Conservation (phyloP, 768 basidiomycete genomes). For the Lactarius sanguifluus region DNA sequence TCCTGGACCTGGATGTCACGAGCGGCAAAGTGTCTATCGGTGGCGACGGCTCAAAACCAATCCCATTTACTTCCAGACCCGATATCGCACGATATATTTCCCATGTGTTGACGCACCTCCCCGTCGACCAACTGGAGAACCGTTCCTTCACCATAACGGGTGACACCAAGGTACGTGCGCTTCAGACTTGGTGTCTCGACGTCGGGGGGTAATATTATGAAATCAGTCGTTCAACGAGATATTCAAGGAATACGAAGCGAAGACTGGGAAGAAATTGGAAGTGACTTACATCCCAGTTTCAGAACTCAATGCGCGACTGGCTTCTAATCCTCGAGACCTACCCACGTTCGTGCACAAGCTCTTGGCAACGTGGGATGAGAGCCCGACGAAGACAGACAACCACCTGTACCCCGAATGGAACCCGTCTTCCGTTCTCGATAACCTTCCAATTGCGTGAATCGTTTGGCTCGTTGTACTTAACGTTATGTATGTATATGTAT, state of each 20-base stretch:
- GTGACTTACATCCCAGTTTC: slow-evolving; percentile 14
- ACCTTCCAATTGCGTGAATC: background rate
- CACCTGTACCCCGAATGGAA: slow-evolving; percentile 30
- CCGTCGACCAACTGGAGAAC: background rate
- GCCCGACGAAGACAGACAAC: slow-evolving; percentile 10
- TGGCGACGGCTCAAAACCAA: slow-evolving; percentile 23
- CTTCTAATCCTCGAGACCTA: slow-evolving; percentile 18
- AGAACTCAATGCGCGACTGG: slow-evolving; percentile 19
- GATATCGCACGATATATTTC: slow-evolving; percentile 8
- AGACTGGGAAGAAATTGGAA: slow-evolving; percentile 27
- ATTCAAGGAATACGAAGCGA: slow-evolving; percentile 20
- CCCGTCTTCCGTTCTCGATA: slow-evolving; percentile 26
- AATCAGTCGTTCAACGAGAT: slow-evolving; percentile 27
- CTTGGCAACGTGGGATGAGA: background rate
- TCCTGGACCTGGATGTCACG: slow-evolving; percentile 21
- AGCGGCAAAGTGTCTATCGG: slow-evolving; percentile 28
- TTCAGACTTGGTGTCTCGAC: background rate
- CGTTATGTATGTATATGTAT: background rate
- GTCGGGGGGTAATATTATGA: background rate
- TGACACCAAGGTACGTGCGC: slow-evolving; percentile 9
- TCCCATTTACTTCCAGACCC: slow-evolving; percentile 22
- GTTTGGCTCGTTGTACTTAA: background rate
- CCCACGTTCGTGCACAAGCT: background rate
- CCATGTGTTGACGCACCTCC: slow-evolving; percentile 19
- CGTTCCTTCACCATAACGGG: slow-evolving; percentile 6